A percentile compares a stretch with the other conserved stretches of the same genome.
Conservation (phyloP, 2,329 filamentous ascomycete species). For the Aureobasidium namibiae region DNA sequence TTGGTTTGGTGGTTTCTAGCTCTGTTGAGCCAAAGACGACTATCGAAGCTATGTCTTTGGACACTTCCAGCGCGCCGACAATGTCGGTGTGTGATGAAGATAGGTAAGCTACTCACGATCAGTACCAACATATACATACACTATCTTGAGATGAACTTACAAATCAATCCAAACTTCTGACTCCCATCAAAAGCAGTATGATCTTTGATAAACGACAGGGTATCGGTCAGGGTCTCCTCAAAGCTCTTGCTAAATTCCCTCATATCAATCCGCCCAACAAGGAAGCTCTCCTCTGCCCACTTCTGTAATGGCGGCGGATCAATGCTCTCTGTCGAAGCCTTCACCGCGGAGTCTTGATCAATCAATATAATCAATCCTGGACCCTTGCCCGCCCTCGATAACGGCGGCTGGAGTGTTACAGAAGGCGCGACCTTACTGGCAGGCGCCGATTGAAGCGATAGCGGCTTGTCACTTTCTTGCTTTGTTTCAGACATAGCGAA, state of each 20-base stretch:
- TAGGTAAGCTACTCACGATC: constrained; percentile 17
- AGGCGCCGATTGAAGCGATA: background rate
- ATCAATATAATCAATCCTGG: constrained; percentile 42
- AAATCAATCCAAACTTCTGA: constrained; percentile 31
- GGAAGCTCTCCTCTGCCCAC: constrained; percentile 65
- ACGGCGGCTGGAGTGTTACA: constrained; percentile 29
- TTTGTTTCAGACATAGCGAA: background rate
- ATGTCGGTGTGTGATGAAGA: background rate
- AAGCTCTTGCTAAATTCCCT: constrained; percentile 13
- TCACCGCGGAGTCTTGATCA: constrained; percentile 26
- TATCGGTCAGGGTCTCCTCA: constrained; percentile 17
- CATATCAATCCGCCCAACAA: constrained; percentile 47
- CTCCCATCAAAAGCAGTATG: constrained; percentile 29
- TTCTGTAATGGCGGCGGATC: constrained; percentile 53
- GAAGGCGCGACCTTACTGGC: background rate
- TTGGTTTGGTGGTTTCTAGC: constrained; percentile 16
- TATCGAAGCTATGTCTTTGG: constrained; percentile 21
- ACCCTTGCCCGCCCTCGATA: constrained; percentile 41
- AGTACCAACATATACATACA: constrained; percentile 12
- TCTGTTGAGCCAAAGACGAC: constrained; percentile 16
- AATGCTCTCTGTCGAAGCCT: constrained; percentile 30
- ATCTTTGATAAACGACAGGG: constrained; percentile 19
- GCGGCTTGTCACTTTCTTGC: background rate
- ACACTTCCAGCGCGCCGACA: constrained; percentile 17
- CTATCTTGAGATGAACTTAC: constrained; percentile 15